These are phyloP conservation scores for Populus pruinosa DNA, from an alignment of 345 rosid genomes.

Conservation along the genomic window DNA sequence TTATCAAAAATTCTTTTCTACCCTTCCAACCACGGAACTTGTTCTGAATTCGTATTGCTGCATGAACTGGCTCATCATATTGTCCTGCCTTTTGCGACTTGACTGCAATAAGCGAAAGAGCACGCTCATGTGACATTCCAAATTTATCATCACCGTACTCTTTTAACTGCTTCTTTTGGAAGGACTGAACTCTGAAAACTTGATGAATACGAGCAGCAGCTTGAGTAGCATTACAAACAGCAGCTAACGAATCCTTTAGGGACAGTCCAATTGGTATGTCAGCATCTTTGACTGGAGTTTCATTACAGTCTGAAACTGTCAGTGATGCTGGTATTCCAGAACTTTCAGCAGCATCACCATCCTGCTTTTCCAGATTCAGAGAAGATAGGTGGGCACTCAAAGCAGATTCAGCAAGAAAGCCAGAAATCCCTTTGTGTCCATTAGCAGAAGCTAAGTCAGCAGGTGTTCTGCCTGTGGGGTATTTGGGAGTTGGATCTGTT, in stretches of 20 bases:
- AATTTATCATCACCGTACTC: constrained; percentile 51
- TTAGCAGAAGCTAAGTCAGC: constrained; percentile 80
- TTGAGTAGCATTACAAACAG: constrained; percentile 81
- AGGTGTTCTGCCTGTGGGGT: constrained; percentile 67
- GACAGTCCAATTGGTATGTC: constrained; percentile 41
- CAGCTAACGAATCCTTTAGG: constrained; percentile 70
- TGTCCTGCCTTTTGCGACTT: constrained; percentile 53
- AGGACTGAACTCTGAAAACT: constrained; percentile 86
- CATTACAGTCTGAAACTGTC: constrained; percentile 32
- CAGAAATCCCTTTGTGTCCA: constrained; percentile 92
- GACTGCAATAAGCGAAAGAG: constrained; percentile 62
- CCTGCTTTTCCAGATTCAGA: constrained; percentile 50
- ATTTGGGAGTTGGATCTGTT: constrained; percentile 72
- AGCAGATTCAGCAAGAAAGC: constrained; percentile 81
- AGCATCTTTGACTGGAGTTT: constrained; percentile 32
- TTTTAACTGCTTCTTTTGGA: constrained; percentile 73
- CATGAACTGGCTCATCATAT: constrained; percentile 57
- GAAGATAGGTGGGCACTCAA: constrained; percentile 52
- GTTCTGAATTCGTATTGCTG: constrained; percentile 79
- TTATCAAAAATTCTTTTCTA: constrained; percentile 71
- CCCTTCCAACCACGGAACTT: constrained; percentile 88
- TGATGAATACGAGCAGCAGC: constrained; percentile 87
- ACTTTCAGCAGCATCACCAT: constrained; percentile 18
- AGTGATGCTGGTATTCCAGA: constrained; percentile 35
- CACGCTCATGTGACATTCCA: constrained; percentile 61